A percentile compares a stretch with the other conserved stretches of the same genome.
These are phyloP conservation scores for Hysterium pulicare DNA, from an alignment of 2,329 filamentous ascomycete species.

Conservation along the genomic window DNA sequence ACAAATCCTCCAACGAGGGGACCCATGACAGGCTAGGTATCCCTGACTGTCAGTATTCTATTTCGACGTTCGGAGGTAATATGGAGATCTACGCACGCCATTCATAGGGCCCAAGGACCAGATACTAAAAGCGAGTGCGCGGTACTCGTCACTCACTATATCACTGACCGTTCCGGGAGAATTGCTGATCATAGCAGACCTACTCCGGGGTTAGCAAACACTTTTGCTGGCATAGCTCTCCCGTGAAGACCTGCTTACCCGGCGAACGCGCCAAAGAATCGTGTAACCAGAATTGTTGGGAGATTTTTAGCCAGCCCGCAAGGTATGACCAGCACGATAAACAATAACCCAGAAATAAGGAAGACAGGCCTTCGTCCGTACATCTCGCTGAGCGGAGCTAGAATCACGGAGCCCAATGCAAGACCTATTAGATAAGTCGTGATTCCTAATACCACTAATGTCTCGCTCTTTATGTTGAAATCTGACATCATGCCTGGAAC, in stretches of 20 bases:
- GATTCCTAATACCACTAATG: slow-evolving; percentile 68
- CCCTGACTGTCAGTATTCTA: not conserved
- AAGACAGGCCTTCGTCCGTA: slow-evolving; percentile 66
- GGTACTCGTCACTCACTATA: slow-evolving; percentile 74
- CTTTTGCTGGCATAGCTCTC: not conserved
- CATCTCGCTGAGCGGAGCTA: slow-evolving; percentile 71
- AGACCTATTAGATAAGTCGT: slow-evolving; percentile 77
- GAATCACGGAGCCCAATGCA: slow-evolving; percentile 66
- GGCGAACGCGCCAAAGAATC: slow-evolving; percentile 72
- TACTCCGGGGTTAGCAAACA: too few relatives aligned
- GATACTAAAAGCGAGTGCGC: slow-evolving; percentile 77
- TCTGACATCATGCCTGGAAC: slow-evolving; percentile 66
- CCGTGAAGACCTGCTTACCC: slow-evolving; percentile 44
- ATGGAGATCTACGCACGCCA: slow-evolving; percentile 41
- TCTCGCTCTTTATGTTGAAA: slow-evolving; percentile 57
- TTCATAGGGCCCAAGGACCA: slow-evolving; percentile 86
- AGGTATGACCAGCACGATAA: slow-evolving; percentile 67
- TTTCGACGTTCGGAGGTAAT: not conserved
- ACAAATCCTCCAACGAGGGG: slow-evolving; percentile 80
- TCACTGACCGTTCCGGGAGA: slow-evolving; percentile 80
- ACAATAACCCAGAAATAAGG: slow-evolving; percentile 60
- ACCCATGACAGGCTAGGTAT: slow-evolving; percentile 45
- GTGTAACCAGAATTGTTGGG: slow-evolving; percentile 63
- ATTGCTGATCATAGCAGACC: slow-evolving; percentile 80
- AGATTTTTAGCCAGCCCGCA: slow-evolving; percentile 67